Percentiles rank a stretch among this genome's conserved stretches.
These are phyloP conservation scores for Dactylellina cionopaga DNA, from an alignment of 2,329 filamentous ascomycete species.

Conservation along the genomic window DNA sequence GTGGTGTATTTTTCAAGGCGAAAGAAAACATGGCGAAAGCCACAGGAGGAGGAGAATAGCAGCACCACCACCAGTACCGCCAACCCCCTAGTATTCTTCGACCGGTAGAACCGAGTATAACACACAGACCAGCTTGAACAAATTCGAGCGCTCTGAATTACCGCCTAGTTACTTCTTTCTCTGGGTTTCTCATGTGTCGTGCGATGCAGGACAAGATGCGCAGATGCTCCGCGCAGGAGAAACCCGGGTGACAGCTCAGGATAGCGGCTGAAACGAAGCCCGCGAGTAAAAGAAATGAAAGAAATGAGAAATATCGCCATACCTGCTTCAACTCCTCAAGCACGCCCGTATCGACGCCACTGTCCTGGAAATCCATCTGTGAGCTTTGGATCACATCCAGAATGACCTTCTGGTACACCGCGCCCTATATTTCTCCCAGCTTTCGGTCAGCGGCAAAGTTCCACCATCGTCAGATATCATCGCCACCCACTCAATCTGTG, in stretches of 20 bases:
- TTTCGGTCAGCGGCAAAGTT: conserved; percentile 33
- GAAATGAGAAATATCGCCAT: conserved; percentile 62
- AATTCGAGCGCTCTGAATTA: too few species aligned
- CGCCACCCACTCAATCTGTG: too few species aligned
- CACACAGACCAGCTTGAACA: background rate
- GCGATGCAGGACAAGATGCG: too few species aligned
- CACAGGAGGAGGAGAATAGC: background rate
- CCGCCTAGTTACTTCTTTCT: too few species aligned
- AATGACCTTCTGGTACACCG: conserved; percentile 81
- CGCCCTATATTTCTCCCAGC: conserved; percentile 67
- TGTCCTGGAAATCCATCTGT: conserved; percentile 95
- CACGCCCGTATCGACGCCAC: conserved; percentile 86
- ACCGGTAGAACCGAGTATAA: conserved; percentile 19
- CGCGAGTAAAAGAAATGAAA: background rate
- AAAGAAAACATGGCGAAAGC: background rate
- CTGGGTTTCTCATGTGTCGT: too few species aligned
- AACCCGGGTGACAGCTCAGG: background rate
- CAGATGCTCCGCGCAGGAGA: background rate
- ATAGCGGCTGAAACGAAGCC: background rate
- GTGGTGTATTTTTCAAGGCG: background rate
- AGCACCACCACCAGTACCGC: background rate
- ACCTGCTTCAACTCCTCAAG: conserved; percentile 89
- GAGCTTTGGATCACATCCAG: conserved; percentile 91
- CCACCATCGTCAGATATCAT: too few species aligned
- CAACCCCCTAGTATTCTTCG: background rate